Conservation (phyloP, 2,329 filamentous ascomycete species). For the Hypocreales sp. region DNA sequence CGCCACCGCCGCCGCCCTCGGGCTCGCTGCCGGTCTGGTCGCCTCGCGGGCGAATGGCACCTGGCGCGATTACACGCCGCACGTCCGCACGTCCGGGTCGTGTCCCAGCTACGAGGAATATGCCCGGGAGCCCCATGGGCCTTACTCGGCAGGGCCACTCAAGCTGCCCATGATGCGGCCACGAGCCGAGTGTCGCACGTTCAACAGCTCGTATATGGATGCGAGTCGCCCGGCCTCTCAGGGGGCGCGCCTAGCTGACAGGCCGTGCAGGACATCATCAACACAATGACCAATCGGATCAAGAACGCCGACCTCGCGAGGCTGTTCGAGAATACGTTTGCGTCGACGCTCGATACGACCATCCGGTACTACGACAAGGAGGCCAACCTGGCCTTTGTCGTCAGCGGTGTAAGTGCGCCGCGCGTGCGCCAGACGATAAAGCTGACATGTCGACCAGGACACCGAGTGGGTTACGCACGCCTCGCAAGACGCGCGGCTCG, state of each 20-base stretch:
- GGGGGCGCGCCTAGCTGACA: neutral
- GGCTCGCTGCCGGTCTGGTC: no score
- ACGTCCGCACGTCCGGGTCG: no score
- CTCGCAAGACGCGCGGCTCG: no score
- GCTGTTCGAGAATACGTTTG: conserved; percentile 71
- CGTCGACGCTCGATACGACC: conserved; percentile 71
- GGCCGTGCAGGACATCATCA: conserved; percentile 9
- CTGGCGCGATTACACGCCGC: no score
- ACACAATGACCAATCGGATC: conserved; percentile 22
- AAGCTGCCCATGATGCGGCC: conserved; percentile 12
- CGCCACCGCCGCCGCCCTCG: no score
- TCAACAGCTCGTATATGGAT: conserved; percentile 12
- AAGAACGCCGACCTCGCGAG: conserved; percentile 51
- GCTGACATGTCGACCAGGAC: no score
- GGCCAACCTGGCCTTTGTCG: conserved; percentile 57
- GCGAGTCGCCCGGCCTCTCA: conserved; percentile 3
- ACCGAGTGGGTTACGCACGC: conserved; percentile 11
- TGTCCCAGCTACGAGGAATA: conserved; percentile 10
- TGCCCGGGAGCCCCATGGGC: conserved; percentile 8
- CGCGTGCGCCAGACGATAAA: no score
- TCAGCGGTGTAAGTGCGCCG: conserved; percentile 66
- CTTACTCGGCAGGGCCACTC: conserved; percentile 8
- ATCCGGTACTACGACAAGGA: conserved; percentile 59
- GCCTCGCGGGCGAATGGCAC: no score
- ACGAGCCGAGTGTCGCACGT: conserved; percentile 11